Percentiles rank a stretch among this genome's conserved stretches.
Conservation (phyloP, 1,284 basidiomycete genomes). For the Sporisorium sorghi region DNA sequence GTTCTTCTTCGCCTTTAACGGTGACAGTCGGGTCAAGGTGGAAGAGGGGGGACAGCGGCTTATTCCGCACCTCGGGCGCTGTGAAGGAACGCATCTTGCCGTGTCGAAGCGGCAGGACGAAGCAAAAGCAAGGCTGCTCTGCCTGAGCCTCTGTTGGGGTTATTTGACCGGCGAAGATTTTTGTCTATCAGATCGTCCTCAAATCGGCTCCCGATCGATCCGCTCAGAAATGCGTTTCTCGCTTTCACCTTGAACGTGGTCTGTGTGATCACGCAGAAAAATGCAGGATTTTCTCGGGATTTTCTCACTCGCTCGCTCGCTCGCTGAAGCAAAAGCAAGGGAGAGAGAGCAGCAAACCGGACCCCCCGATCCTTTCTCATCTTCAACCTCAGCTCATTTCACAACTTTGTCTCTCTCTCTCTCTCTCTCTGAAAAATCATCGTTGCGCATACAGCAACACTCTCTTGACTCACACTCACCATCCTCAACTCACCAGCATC, state of each 20-base stretch:
- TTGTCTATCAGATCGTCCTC: neutral
- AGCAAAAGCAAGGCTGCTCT: neutral
- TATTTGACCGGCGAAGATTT: neutral
- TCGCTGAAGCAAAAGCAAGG: too few relatives aligned
- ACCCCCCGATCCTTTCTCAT: too few relatives aligned
- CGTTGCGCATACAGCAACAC: neutral
- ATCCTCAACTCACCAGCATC: neutral
- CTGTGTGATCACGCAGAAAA: slow-evolving; percentile 11
- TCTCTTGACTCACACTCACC: neutral
- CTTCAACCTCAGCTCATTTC: neutral
- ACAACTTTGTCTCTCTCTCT: neutral
- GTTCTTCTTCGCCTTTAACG: slow-evolving; percentile 4
- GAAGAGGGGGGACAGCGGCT: neutral
- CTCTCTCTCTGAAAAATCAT: neutral
- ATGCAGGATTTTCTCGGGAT: neutral
- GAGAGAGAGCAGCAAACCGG: too few relatives aligned
- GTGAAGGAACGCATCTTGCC: too few relatives aligned
- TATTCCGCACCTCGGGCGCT: neutral
- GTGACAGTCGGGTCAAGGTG: neutral
- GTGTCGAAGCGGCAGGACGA: neutral
- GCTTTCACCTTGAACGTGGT: slow-evolving; percentile 2
- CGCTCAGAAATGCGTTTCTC: neutral
- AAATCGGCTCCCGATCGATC: slow-evolving; percentile 4
- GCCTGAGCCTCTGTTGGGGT: neutral
- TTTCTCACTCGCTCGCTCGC: neutral